A percentile compares a stretch with the other conserved stretches of the same genome.
Conservation (phyloP, 495 filamentous ascomycete genomes). For the Penicillium crystallinum region DNA sequence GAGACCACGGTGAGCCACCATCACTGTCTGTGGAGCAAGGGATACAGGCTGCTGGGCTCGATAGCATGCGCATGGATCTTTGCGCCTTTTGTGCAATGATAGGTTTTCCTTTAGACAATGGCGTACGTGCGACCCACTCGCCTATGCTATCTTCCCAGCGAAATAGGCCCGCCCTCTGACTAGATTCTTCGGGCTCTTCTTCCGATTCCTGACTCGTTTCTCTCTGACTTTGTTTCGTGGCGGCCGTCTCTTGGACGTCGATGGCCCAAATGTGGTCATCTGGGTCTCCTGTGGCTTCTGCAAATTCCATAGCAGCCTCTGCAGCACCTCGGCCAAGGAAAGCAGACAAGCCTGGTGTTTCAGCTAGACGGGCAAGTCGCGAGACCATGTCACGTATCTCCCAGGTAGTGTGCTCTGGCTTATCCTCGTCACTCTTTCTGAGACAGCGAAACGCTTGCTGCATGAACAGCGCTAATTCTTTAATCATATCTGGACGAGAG, state of each 20-base stretch:
- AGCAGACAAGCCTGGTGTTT: slow-evolving; percentile 18
- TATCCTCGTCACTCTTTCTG: slow-evolving; percentile 21
- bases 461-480: slow-evolving; percentile 33
- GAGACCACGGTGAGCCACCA: slow-evolving; percentile 20
- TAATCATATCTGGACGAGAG: slow-evolving; percentile 29
- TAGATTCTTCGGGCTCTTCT: slow-evolving; percentile 9
- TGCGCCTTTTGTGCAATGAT: background rate
- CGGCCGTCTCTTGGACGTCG: slow-evolving; percentile 38
- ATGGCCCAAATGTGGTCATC: slow-evolving; percentile 47
- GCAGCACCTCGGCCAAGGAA: slow-evolving; percentile 40
- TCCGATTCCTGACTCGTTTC: slow-evolving; percentile 8
- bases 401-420: slow-evolving; percentile 16
- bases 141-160: slow-evolving; percentile 54
- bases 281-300: slow-evolving; percentile 41
- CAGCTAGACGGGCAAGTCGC: slow-evolving; percentile 21
- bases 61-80: slow-evolving; percentile 7
- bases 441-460: slow-evolving; percentile 36
- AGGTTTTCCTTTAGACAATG: slow-evolving; percentile 23
- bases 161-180: slow-evolving; percentile 27
- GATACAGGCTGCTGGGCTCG: slow-evolving; percentile 9
- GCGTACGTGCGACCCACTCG: slow-evolving; percentile 50
- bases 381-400: slow-evolving; percentile 31
- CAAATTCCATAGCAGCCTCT: slow-evolving; percentile 44
- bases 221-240: slow-evolving; percentile 13
- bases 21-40: slow-evolving; percentile 26